These are phyloP conservation scores for Croton laevigatus DNA, from an alignment of 441 rosid genomes.

Conservation along the genomic window DNA sequence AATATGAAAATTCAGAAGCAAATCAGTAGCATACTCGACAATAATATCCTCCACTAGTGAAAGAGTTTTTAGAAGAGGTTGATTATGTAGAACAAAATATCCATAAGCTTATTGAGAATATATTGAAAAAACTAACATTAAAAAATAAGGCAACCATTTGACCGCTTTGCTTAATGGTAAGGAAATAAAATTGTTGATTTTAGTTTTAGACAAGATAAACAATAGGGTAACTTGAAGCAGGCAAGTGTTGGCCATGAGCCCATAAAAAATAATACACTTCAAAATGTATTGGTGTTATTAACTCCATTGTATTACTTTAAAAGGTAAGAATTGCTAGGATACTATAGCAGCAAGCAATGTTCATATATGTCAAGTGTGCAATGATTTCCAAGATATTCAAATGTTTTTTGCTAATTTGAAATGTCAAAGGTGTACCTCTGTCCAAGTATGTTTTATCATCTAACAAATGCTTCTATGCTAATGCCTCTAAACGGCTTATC, in stretches of 20 bases:
- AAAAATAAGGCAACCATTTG: neutral
- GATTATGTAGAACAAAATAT: slow-evolving; percentile 22
- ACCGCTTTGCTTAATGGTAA: neutral
- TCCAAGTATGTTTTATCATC: too few relatives aligned
- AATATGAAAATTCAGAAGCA: neutral
- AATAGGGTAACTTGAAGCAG: neutral
- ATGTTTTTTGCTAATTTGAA: neutral
- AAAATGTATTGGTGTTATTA: too few relatives aligned
- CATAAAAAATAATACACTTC: too few relatives aligned
- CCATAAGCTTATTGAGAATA: neutral
- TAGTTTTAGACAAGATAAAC: neutral
- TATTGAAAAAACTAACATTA: neutral
- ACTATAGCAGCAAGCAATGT: too few relatives aligned
- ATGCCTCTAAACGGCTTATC: too few relatives aligned
- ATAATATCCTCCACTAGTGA: slow-evolving; percentile 92
- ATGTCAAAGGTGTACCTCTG: too few relatives aligned
- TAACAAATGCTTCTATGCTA: too few relatives aligned
- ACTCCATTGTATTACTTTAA: neutral
- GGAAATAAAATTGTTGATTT: neutral
- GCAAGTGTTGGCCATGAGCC: neutral
- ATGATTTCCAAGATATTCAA: neutral
- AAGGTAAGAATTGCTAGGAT: neutral
- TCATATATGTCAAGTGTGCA: neutral
- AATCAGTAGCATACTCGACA: slow-evolving; percentile 84
- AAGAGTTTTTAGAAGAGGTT: slow-evolving; percentile 93